Percentiles rank a stretch among this genome's conserved stretches.
phyloP scores from a whole-genome alignment of 352 stramenopile species.

The Phytophthora nicotianae region DNA sequence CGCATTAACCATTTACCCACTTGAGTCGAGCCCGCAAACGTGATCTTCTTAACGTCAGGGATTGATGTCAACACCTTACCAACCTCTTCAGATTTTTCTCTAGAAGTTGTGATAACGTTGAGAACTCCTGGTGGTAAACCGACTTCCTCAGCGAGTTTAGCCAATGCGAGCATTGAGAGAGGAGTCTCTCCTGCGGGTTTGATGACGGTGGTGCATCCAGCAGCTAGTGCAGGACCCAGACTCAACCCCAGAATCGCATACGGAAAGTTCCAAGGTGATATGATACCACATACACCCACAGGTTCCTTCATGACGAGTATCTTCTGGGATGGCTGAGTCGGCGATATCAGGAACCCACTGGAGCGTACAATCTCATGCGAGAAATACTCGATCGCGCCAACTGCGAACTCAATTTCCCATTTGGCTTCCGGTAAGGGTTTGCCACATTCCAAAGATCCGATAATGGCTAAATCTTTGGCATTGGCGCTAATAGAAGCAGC shows the following conservation, averaged over 20 bases:
- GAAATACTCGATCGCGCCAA: constrained; percentile 96
- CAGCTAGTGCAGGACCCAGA: constrained; percentile 89
- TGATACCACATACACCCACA: constrained; percentile 93
- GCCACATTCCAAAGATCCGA: constrained; percentile 96
- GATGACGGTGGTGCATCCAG: constrained; percentile 94
- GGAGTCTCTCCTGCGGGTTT: constrained; percentile 98
- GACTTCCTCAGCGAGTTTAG: constrained; percentile 85
- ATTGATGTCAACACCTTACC: constrained; percentile 70
- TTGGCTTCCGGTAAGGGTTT: constrained; percentile 94
- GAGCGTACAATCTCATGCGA: constrained; percentile 91
- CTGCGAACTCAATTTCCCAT: constrained; percentile 94
- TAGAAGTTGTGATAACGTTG: constrained; percentile 81
- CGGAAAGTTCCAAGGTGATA: constrained; percentile 99
- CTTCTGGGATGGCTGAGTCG: constrained; percentile 45
- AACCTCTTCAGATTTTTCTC: constrained; percentile 65
- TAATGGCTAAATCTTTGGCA: constrained; percentile 76
- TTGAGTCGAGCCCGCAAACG: constrained; percentile 83
- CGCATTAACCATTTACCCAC: constrained; percentile 79
- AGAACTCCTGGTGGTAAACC: constrained; percentile 85
- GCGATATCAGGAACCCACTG: constrained; percentile 81
- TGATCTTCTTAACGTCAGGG: constrained; percentile 83
- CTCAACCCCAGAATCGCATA: constrained; percentile 97
- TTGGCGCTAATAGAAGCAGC: constrained; percentile 60
- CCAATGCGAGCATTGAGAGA: constrained; percentile 93
- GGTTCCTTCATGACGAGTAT: constrained; percentile 88